Evolutionary conservation across 345 rosid species (phyloP), one percentile per base, ranked within the genome.

Genomic region (Camelina neglecta): DNA sequence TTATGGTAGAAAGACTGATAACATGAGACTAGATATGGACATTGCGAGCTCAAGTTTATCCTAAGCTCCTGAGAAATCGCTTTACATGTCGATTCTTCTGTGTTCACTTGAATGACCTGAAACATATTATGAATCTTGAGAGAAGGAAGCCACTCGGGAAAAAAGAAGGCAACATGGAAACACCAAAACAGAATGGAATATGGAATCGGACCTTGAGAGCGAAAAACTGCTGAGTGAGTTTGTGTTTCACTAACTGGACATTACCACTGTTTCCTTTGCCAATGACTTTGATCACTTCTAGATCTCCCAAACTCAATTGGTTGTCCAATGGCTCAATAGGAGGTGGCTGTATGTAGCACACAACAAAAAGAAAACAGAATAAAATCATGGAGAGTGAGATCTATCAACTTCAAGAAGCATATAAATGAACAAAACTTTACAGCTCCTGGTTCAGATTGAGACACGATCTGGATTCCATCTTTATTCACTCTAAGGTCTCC

Each of bases 221-320:
- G 73, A 95, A 92, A 74, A 95, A 92, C 68, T 87, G 96, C 70
- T 85, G 87, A 66, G 92, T 86, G 86, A 93, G 92, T 78, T 95
- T 95, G 84, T 95, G 99, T 75, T 88, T 97, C 48, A 95, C 99
- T 76, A 95, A 83, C 55, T 95, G 99, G 57, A 92, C 99, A 65
- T 73, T 85, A 69, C 99, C 91, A 57, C 99, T 90, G 78, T 80
- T 86, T 63, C 99, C 99, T 83, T 95, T 95, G 8, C 99, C 99
- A 50, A 95, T 84, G 60, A 95, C 96, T 80, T 92, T 95, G 69
- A 95, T 81, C 12, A 86, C 73, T 75, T 95, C 99, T 0, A 92
- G 49, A 63, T 92, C 97, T 10, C 80, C 86, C 65, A 92, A 76
- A 75, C 77, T 92, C 83, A 92, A 65, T 78, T 90, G 96, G 60